Base-by-base conservation (phyloP, 2,329 filamentous ascomycete genomes). In the Colletotrichum coccodes region DNA sequence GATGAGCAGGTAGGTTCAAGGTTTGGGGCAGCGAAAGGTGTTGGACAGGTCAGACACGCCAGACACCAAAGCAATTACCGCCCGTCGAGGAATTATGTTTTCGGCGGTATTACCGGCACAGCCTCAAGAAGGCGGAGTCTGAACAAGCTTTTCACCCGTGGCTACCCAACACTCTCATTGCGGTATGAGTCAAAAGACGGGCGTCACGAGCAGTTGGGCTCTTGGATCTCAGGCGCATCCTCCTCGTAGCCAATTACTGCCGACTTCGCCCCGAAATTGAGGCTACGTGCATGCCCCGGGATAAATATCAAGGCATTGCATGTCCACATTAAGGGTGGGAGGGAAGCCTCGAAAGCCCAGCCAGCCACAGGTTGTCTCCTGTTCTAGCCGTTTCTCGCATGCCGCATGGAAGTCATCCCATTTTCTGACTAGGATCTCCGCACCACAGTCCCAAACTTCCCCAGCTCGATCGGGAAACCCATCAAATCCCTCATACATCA, bases 401-500 rank as follows among this genome's bases (percentile, higher is more conserved):
- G 66, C 56, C 30, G 23, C 40, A 8, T 56, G 28, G 28, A 65
- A 36, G 26, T 65, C 42, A 21, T 66, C 66, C 36, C 28, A 44
- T 60, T 28, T 38, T 36, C 21, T 21, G 47, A 38, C 23, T 28
- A 26, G 36, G 59, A 30, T 34, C 46, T 42, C 26, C 46, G 18
- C 32, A 23, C 57, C 40, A 38, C 42, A 60, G 57, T 32, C 23
- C 18, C 32, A 30, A 60, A 49, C 18, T 11, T 34, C n/a, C 18
- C 21, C 42, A 23, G 6, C n/a, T 30, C 44, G n/a, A 34, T 52
- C 30, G 11, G 44, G 28, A 32, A 44, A 30, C 30, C 42, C 38
- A 53, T 40, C 61, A 60, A 65, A 69, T 60, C 28, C 49, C 61
- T 60, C 54, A 60, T 40, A 60, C 32, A n/a, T 23, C 21, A 16